Evolutionary conservation across 2,329 filamentous ascomycete species (phyloP), one percentile per base, ranked within the genome.

Genomic region (Stagonosporopsis chrysanthemi): DNA sequence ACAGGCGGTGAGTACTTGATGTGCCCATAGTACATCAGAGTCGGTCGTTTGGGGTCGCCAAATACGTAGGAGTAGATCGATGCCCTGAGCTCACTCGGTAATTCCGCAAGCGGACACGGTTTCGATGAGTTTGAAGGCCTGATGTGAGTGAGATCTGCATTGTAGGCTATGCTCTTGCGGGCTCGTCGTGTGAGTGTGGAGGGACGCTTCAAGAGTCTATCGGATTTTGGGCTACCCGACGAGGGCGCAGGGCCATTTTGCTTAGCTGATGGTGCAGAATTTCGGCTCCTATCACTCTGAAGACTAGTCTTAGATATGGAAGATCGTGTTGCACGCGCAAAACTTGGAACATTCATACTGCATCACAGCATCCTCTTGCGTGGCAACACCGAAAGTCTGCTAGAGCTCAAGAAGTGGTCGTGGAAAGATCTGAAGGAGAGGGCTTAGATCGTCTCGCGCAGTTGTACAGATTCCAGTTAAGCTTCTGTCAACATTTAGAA

Each of bases 31-130:
- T 46, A 41, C 47, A 57, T 46, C 40, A 53, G 8, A 17, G 42
- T 33, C 11, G 53, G 54, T 29, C 26, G 43, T n/a, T 28, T 42
- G 19, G 46, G 17, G 15, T 56, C 35, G 19, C 38, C 48, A 12
- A 66, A 45, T 17, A 58, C 24, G 40, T 66, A 51, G 8, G 40
- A n/a, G 52, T 66, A 70, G 15, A 71, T 67, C 17, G 41, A n/a
- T 2, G 52, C 40, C 4, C 68, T 59, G 26, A 71, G 38, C 45
- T 71, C 68, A 2, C 62, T 46, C 6, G 68, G 68, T n/a, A 71
- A 51, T 8, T n/a, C 53, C n/a, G 63, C 50, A 17, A 71, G 33
- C 8, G 51, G 59, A 44, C 64, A 68, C 17, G 60, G 56, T 39
- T 60, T 58, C 11, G 41, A 52, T 23, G 58, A 40, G 26, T 66